phyloP scores from a whole-genome alignment of 495 filamentous ascomycete species.

The Cryomyces antarcticus region DNA sequence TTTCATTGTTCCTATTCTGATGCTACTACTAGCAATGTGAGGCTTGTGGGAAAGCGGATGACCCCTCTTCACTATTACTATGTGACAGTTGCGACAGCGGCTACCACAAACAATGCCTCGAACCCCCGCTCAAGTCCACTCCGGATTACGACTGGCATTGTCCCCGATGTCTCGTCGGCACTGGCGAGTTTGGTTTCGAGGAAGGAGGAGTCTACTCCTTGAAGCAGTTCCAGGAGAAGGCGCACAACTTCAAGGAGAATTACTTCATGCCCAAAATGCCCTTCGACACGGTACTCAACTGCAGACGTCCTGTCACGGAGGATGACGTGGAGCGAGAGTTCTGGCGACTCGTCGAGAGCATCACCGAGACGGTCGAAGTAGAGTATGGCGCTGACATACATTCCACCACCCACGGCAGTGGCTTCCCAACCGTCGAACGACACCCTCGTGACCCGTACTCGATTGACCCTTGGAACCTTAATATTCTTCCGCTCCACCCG shows the following conservation, averaged over 20 bases:
- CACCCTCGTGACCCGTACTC: constrained; percentile 73
- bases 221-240: constrained; percentile 91
- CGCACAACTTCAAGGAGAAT: constrained; percentile 76
- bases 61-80: constrained; percentile 43
- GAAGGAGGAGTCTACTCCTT: constrained; percentile 93
- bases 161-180: constrained; percentile 83
- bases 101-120: constrained; percentile 76
- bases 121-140: constrained; percentile 57
- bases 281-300: constrained; percentile 66
- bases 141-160: constrained; percentile 94
- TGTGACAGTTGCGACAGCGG: constrained; percentile 86
- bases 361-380: constrained; percentile 90
- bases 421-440: constrained; percentile 88
- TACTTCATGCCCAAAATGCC: constrained; percentile 88
- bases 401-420: constrained; percentile 92
- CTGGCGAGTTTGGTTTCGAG: constrained; percentile 93
- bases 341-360: constrained; percentile 80
- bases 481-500: constrained; percentile 72
- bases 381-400: constrained; percentile 98
- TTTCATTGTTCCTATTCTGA: background rate
- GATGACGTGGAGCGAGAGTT: constrained; percentile 96
- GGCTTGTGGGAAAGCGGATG: constrained; percentile 68
- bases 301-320: constrained; percentile 61
- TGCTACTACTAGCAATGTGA: constrained; percentile 50
- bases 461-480: constrained; percentile 88